Percentiles rank a stretch among this genome's conserved stretches.
phyloP scores from a whole-genome alignment of 352 stramenopile species.

The Globisporangium parvum region DNA sequence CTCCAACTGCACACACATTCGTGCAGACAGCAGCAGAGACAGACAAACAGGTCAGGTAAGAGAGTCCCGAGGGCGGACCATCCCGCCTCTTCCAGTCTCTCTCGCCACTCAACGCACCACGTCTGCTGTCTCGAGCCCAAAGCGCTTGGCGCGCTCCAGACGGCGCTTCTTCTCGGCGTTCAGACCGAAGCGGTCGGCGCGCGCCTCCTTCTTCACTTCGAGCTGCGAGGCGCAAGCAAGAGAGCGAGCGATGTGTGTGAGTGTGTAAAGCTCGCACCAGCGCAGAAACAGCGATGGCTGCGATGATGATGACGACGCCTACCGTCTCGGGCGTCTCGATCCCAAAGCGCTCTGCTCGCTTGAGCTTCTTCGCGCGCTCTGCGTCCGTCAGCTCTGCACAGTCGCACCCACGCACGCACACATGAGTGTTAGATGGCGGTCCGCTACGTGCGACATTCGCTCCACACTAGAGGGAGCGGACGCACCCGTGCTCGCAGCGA shows the following conservation, averaged over 20 bases:
- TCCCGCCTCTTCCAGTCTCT: background rate
- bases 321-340: conserved; percentile 77
- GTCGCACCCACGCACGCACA: background rate
- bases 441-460: background rate
- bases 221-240: conserved; percentile 28
- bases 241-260: background rate
- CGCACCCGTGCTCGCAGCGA: conserved; percentile 29
- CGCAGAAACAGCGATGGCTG: background rate
- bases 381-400: conserved; percentile 18
- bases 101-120: conserved; percentile 34
- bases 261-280: background rate
- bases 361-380: conserved; percentile 62
- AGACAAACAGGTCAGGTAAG: no score
- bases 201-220: conserved; percentile 76
- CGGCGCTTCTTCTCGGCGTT: conserved; percentile 77
- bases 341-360: conserved; percentile 71
- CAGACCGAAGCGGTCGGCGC: conserved; percentile 75
- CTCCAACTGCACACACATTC: conserved; percentile 40
- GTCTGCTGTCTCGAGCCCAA: conserved; percentile 75
- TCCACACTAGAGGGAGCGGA: background rate
- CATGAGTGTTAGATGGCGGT: background rate
- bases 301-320: conserved; percentile 3
- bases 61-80: conserved; percentile 4
- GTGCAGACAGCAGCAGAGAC: background rate
- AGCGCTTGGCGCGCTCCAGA: conserved; percentile 79